These are phyloP conservation scores for Casuarina equisetifolia DNA, from an alignment of 306 rosid species.

Conservation along the genomic window DNA sequence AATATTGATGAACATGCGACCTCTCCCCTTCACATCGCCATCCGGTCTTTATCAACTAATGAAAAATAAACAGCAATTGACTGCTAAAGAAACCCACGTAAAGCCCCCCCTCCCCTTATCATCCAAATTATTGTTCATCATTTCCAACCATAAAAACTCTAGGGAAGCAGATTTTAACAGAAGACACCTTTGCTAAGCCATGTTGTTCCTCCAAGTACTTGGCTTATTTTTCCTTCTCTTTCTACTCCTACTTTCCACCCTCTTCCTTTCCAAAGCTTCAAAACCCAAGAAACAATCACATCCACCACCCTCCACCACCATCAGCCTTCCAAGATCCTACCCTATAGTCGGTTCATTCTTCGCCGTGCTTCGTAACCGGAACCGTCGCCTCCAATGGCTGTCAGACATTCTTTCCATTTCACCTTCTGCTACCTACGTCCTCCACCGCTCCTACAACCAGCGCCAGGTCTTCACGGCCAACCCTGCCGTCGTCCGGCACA, in stretches of 20 bases:
- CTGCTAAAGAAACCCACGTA: too few species aligned
- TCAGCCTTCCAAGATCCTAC: slow-evolving; percentile 10
- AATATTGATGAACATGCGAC: too few species aligned
- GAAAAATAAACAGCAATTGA: too few species aligned
- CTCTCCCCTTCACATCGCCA: too few species aligned
- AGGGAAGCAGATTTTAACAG: too few species aligned
- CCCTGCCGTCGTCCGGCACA: too few species aligned
- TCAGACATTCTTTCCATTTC: slow-evolving; percentile 49
- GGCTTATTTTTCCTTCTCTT: not conserved
- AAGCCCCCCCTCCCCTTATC: too few species aligned
- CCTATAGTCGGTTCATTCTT: slow-evolving; percentile 56
- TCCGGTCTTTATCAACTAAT: too few species aligned
- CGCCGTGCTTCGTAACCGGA: slow-evolving; percentile 34
- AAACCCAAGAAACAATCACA: not conserved
- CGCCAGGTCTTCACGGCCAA: slow-evolving; percentile 55
- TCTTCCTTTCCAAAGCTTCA: slow-evolving; percentile 24
- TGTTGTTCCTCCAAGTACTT: slow-evolving; percentile 9
- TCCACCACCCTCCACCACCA: slow-evolving; percentile 2
- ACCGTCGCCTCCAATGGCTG: slow-evolving; percentile 5
- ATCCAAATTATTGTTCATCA: too few species aligned
- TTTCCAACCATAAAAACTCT: too few species aligned
- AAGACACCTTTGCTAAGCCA: not conserved
- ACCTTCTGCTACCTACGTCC: slow-evolving; percentile 56
- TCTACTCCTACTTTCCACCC: slow-evolving; percentile 15
- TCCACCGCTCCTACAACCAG: slow-evolving; percentile 46